Evolutionary conservation across 768 basidiomycete species (phyloP).

Genomic region (Rhodotorula taiwanensis): DNA sequence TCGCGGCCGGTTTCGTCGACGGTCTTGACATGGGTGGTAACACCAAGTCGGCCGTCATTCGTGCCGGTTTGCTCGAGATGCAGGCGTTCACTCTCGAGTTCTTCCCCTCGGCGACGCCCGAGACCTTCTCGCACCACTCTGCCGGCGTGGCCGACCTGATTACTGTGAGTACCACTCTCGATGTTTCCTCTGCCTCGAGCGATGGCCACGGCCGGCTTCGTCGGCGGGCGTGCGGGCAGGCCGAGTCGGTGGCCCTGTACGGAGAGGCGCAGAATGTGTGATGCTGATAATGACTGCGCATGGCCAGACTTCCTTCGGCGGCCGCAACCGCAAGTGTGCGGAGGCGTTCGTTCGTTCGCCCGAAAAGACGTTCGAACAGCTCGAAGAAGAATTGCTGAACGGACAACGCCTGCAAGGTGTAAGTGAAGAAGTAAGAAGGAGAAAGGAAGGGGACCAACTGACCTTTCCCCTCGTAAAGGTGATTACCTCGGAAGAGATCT

Average conservation of each 20-base stretch:
- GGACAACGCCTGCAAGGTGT: constrained; percentile 47
- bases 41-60: constrained; percentile 48
- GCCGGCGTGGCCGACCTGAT: constrained; percentile 50
- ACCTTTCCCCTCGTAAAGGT: neutral
- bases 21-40: constrained; percentile 42
- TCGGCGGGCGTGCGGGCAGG: too few relatives aligned
- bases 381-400: constrained; percentile 47
- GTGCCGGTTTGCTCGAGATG: constrained; percentile 50
- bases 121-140: constrained; percentile 48
- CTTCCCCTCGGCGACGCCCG: constrained; percentile 46
- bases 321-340: constrained; percentile 45
- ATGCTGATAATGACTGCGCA: neutral
- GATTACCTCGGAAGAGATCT: constrained; percentile 45
- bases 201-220: too few relatives aligned
- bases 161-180: constrained; percentile 32
- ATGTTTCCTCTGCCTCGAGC: neutral
- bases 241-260: too few relatives aligned
- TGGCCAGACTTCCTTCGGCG: constrained; percentile 37
- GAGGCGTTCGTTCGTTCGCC: constrained; percentile 46
- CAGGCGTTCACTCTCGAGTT: constrained; percentile 49
- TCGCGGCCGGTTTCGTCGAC: constrained; percentile 45
- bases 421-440: too few relatives aligned
- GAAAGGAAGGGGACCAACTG: too few relatives aligned
- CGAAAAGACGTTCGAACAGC: constrained; percentile 47
- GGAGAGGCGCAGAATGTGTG: too few relatives aligned